Evolutionary conservation across 345 rosid species (phyloP), one percentile per base, ranked within the genome.

Genomic region (Lumnitzera racemosa): DNA sequence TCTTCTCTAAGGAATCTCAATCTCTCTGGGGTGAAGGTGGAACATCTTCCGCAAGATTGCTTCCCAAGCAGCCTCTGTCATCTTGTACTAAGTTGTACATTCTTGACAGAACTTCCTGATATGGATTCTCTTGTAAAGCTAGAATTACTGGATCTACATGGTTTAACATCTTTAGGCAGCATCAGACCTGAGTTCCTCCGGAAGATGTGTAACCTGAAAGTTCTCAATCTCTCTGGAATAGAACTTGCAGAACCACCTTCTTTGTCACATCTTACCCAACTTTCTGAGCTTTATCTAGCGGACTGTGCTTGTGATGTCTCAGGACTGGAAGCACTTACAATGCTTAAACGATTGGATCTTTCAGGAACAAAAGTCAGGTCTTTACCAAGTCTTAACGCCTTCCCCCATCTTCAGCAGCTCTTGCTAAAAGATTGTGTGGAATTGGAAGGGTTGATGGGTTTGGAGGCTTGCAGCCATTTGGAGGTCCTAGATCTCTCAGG

Each of bases 1-100:
- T 12, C 57, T 62, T 4, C 11, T 46, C 61, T 80, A 24, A 51
- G 51, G 15, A 63, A 8, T 11, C 63, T 78, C 36, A 59, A 67
- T 68, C 63, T 78, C 23, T 68, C 67, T 29, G 68, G 46, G 24
- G 49, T 50, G n/a, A 49, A 53, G 9, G 23, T 62, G 9, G 24
- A 55, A 3, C 53, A 50, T 5, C 29, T 57, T 17, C 29, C 71
- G 12, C 49, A 20, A 7, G 65, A 61, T 41, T 61, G 57, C 51
- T 46, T 74, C 20, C 56, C 77, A 47, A 58, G 15, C 52, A 54
- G 49, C 53, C 67, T 67, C 49, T 0, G 15, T 0, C 55, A 2
- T 46, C 59, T 67, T 5, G 24, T 59, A 16, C 61, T 67, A 53
- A 60, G 71, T 23, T 61, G 71, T 59, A 49, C 57, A 13, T 29